Conservation (phyloP, 225 moss, liverwort and hornwort species). For the Antitrichia curtipendula region DNA sequence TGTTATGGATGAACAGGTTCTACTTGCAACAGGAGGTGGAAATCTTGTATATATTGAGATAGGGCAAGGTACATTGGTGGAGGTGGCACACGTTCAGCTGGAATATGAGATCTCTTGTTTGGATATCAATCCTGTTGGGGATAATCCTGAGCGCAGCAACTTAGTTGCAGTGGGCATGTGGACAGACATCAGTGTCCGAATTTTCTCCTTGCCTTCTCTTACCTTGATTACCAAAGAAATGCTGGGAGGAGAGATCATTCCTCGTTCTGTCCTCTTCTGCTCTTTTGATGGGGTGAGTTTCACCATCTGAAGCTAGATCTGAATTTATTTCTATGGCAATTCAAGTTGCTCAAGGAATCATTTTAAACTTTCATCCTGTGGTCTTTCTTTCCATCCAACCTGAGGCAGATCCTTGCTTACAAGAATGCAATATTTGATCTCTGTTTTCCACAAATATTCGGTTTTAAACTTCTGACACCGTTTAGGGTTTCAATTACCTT, state of each 20-base stretch:
- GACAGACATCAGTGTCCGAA: slow-evolving; percentile 96
- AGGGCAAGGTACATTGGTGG: slow-evolving; percentile 60
- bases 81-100: slow-evolving; percentile 78
- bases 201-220: slow-evolving; percentile 81
- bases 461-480: neutral
- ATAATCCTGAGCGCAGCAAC: slow-evolving; percentile 79
- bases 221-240: slow-evolving; percentile 78
- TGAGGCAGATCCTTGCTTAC: neutral
- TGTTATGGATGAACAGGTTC: slow-evolving; percentile 42
- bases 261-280: slow-evolving; percentile 94
- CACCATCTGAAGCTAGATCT: neutral
- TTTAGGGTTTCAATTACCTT: neutral
- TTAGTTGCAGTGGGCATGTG: slow-evolving; percentile 98
- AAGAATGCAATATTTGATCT: neutral
- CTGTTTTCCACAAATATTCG: neutral
- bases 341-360: neutral
- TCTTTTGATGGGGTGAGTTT: slow-evolving; percentile 84
- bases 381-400: neutral
- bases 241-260: slow-evolving; percentile 94
- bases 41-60: slow-evolving; percentile 95
- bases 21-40: slow-evolving; percentile 96
- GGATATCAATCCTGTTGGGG: slow-evolving; percentile 88
- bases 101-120: slow-evolving; percentile 95
- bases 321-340: neutral
- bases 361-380: neutral